These are phyloP conservation scores for Lithocarpus polystachyus DNA, from an alignment of 306 rosid species.

Conservation along the genomic window DNA sequence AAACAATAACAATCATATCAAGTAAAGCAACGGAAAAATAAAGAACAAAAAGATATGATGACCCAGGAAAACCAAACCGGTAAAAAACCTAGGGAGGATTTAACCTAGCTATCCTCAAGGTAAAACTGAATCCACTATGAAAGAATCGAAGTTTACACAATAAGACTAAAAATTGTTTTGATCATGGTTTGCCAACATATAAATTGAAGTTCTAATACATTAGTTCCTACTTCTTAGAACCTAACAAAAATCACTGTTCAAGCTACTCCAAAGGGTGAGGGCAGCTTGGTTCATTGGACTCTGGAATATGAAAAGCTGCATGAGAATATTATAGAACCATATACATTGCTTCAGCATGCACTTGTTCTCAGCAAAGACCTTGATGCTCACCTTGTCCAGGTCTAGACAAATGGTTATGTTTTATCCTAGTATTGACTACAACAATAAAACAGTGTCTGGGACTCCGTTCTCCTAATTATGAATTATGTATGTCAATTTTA, in stretches of 20 bases:
- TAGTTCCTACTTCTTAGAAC: too few species aligned
- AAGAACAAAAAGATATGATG: too few species aligned
- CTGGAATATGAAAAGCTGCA: slow-evolving; percentile 44
- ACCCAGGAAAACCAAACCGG: too few species aligned
- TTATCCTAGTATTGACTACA: neutral
- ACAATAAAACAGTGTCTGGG: neutral
- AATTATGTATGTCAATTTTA: neutral
- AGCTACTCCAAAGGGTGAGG: slow-evolving; percentile 25
- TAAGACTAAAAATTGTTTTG: too few species aligned
- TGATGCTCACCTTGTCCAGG: slow-evolving; percentile 21
- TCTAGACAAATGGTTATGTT: neutral
- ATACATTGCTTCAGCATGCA: slow-evolving; percentile 14
- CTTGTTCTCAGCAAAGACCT: slow-evolving; percentile 17
- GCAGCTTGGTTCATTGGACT: slow-evolving; percentile 30
- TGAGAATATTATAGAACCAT: slow-evolving; percentile 30
- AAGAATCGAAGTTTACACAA: too few species aligned
- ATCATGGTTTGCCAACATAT: too few species aligned
- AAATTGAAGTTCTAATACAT: too few species aligned
- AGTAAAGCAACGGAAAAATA: too few species aligned
- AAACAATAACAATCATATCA: too few species aligned
- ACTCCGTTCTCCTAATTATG: neutral
- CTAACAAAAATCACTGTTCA: neutral
- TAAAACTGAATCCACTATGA: too few species aligned
- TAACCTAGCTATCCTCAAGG: too few species aligned
- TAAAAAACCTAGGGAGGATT: too few species aligned